Conservation (phyloP, 1,139 yeast genomes). For the Hansenula lynferdii region DNA sequence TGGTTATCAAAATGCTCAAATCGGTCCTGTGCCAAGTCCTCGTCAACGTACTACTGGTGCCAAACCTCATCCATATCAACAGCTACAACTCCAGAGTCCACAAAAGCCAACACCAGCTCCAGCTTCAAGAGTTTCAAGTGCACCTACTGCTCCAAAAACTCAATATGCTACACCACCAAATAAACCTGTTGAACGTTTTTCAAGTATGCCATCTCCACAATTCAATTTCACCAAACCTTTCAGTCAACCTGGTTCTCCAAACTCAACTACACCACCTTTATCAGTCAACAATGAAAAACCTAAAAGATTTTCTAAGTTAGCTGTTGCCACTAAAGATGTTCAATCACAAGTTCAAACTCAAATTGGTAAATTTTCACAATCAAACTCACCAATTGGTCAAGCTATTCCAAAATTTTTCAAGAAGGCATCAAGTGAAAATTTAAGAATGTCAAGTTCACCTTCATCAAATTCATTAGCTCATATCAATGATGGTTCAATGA, state of each 20-base stretch:
- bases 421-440: slow-evolving; percentile 5
- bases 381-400: slow-evolving; percentile 18
- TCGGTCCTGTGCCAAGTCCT: neutral
- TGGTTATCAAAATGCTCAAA: too few relatives aligned
- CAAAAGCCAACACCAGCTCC: neutral
- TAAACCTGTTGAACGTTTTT: neutral
- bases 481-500: slow-evolving; percentile 1
- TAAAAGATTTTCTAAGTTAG: slow-evolving; percentile 1
- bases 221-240: slow-evolving; percentile 2
- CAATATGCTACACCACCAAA: slow-evolving; percentile 3
- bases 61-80: slow-evolving; percentile 1
- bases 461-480: slow-evolving; percentile 16
- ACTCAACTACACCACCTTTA: slow-evolving; percentile 5
- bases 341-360: neutral
- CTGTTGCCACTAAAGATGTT: slow-evolving; percentile 1
- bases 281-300: slow-evolving; percentile 1
- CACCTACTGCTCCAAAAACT: neutral
- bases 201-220: neutral
- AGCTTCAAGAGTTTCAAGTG: neutral
- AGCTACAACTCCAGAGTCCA: slow-evolving; percentile 1
- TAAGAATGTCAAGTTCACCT: slow-evolving; percentile 13
- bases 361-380: slow-evolving; percentile 1
- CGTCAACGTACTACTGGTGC: neutral
- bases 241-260: neutral
- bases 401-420: slow-evolving; percentile 17